A percentile compares a stretch with the other conserved stretches of the same genome.
phyloP scores from a whole-genome alignment of 164 flowering plant species.

The Vitis rotundifolia region DNA sequence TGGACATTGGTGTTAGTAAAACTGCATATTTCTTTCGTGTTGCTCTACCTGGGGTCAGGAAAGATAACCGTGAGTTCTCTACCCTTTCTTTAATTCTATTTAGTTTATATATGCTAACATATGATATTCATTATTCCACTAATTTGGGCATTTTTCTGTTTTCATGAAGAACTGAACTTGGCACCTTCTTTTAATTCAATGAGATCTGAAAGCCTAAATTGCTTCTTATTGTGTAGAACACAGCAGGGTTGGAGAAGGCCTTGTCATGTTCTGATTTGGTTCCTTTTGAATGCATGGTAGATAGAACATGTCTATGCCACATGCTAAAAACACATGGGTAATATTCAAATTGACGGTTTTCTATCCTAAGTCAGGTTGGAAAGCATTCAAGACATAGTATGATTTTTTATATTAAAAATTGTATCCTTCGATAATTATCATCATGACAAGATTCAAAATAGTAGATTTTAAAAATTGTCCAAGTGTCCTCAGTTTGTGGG shows the following conservation, averaged over 20 bases:
- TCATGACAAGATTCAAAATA: too few species aligned
- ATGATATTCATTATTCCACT: not conserved
- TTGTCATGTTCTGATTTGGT: not conserved
- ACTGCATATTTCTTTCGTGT: conserved; percentile 60
- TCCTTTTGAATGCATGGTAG: not conserved
- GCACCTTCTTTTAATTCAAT: too few species aligned
- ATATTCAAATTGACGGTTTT: too few species aligned
- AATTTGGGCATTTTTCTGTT: not conserved
- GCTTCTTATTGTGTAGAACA: not conserved
- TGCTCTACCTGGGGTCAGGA: conserved; percentile 66
- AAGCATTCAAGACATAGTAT: too few species aligned
- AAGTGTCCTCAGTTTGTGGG: too few species aligned
- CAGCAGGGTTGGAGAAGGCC: too few species aligned
- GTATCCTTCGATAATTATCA: too few species aligned
- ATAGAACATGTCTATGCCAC: not conserved
- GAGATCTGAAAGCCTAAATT: not conserved
- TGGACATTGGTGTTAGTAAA: conserved; percentile 57
- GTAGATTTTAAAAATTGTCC: too few species aligned
- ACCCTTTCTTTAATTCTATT: not conserved
- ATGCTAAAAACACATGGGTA: not conserved
- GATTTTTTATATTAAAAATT: too few species aligned
- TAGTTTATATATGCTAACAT: not conserved
- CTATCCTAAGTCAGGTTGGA: too few species aligned
- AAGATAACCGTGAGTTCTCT: conserved; percentile 32
- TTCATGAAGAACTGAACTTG: too few species aligned